phyloP scores from a whole-genome alignment of 2,329 filamentous ascomycete species.

The Talaromyces sp. region DNA sequence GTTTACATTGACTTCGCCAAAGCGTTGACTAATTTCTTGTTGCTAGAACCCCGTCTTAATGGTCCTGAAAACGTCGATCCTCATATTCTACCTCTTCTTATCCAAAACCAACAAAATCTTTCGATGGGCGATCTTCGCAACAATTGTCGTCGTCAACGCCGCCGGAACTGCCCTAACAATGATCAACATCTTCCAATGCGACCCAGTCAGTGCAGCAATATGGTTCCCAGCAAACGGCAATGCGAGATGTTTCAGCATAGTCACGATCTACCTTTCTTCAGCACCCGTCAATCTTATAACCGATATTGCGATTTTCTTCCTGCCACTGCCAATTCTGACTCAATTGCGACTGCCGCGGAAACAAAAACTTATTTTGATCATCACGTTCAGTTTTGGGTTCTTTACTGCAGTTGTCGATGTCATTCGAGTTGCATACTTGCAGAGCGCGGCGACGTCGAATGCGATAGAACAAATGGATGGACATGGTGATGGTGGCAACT shows the following conservation, averaged over 20 bases:
- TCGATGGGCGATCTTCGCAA: slow-evolving; percentile 76
- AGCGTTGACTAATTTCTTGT: slow-evolving; percentile 7
- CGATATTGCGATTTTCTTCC: slow-evolving; percentile 79
- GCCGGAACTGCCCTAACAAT: slow-evolving; percentile 78
- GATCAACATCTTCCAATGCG: slow-evolving; percentile 84
- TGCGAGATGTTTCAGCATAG: slow-evolving; percentile 59
- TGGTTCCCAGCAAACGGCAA: slow-evolving; percentile 44
- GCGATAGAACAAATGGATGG: slow-evolving; percentile 26
- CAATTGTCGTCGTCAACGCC: slow-evolving; percentile 73
- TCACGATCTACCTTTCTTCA: slow-evolving; percentile 67
- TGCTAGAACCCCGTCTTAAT: slow-evolving; percentile 81
- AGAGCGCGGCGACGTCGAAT: slow-evolving; percentile 60
- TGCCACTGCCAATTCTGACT: slow-evolving; percentile 85
- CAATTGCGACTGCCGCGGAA: slow-evolving; percentile 78
- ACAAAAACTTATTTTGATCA: slow-evolving; percentile 82
- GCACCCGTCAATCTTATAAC: slow-evolving; percentile 91
- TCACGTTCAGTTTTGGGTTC: slow-evolving; percentile 82
- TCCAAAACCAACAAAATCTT: slow-evolving; percentile 76
- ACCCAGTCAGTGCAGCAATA: slow-evolving; percentile 71
- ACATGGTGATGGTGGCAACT: background rate
- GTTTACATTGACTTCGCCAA: slow-evolving; percentile 24
- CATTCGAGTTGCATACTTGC: slow-evolving; percentile 83
- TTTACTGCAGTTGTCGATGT: slow-evolving; percentile 89
- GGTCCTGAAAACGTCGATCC: slow-evolving; percentile 88
- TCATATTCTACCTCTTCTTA: slow-evolving; percentile 84